A percentile compares a stretch with the other conserved stretches of the same genome.
Evolutionary conservation across 805 yeast genomes (phyloP).

Genomic region (Cyberlindnera subsufficiens): DNA sequence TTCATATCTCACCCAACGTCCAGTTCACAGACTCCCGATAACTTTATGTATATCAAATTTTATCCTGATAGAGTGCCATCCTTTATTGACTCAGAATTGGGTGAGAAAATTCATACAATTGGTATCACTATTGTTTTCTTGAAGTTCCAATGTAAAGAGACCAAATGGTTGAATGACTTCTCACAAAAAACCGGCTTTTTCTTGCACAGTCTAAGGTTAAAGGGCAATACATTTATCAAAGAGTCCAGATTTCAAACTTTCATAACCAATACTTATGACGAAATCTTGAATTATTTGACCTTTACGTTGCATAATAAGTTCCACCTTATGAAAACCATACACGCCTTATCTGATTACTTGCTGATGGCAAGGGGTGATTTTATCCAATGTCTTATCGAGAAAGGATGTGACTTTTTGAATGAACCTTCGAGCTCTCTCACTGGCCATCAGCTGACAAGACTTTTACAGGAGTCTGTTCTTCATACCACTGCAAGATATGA

Average conservation of each 20-base stretch:
- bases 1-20: slow-evolving; percentile 21
- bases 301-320: slow-evolving; percentile 42
- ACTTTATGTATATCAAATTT: neutral
- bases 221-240: slow-evolving; percentile 6
- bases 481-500: slow-evolving; percentile 43
- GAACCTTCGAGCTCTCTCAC: slow-evolving; percentile 61
- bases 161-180: slow-evolving; percentile 49
- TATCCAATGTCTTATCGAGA: slow-evolving; percentile 54
- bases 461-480: slow-evolving; percentile 59
- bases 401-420: slow-evolving; percentile 47
- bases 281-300: slow-evolving; percentile 48
- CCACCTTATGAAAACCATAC: slow-evolving; percentile 47
- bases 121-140: slow-evolving; percentile 72
- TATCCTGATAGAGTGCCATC: slow-evolving; percentile 35
- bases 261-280: slow-evolving; percentile 40
- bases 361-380: slow-evolving; percentile 80
- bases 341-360: slow-evolving; percentile 57
- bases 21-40: neutral
- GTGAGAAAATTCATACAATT: slow-evolving; percentile 48
- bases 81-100: slow-evolving; percentile 34
- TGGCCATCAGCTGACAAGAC: slow-evolving; percentile 57
- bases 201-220: slow-evolving; percentile 25
- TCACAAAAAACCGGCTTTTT: slow-evolving; percentile 3
- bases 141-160: slow-evolving; percentile 58
- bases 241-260: slow-evolving; percentile 25